These are phyloP conservation scores for Fusarium graminum DNA, from an alignment of 2,329 filamentous ascomycete species.

Conservation along the genomic window DNA sequence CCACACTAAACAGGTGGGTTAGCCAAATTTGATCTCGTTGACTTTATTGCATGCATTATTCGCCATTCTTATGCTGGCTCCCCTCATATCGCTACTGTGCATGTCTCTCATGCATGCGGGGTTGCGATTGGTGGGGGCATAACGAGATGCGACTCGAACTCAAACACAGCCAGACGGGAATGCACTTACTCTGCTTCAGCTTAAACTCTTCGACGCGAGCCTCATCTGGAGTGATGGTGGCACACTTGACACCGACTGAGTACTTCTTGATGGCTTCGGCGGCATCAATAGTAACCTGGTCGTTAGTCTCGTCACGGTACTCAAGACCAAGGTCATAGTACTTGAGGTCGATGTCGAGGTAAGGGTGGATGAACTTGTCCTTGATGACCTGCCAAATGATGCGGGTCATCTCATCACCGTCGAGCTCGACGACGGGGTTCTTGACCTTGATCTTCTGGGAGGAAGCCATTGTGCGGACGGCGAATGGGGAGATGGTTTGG, in stretches of 20 bases:
- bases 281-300: conserved; percentile 94
- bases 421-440: conserved; percentile 98
- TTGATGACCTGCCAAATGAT: conserved; percentile 99
- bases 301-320: conserved; percentile 95
- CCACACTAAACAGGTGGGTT: conserved; percentile 77
- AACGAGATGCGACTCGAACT: conserved; percentile 37
- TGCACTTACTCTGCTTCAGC: conserved; percentile 88
- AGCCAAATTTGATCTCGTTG: conserved; percentile 36
- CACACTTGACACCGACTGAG: conserved; percentile 98
- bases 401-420: conserved; percentile 96
- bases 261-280: conserved; percentile 99
- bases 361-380: conserved; percentile 97
- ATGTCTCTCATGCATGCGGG: conserved; percentile 45
- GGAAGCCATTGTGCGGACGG: conserved; percentile 73
- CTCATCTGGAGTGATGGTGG: conserved; percentile 98
- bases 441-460: conserved; percentile 96
- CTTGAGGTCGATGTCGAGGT: conserved; percentile 97
- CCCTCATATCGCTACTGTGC: conserved; percentile 25
- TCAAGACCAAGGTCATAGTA: conserved; percentile 95
- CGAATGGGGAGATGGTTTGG: conserved; percentile 67
- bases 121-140: conserved; percentile 40
- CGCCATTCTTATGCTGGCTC: conserved; percentile 18
- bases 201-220: conserved; percentile 97
- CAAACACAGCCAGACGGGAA: conserved; percentile 23
- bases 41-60: conserved; percentile 29